These are phyloP conservation scores for Scleroderma citrinum DNA, from an alignment of 768 basidiomycete species.

Conservation along the genomic window DNA sequence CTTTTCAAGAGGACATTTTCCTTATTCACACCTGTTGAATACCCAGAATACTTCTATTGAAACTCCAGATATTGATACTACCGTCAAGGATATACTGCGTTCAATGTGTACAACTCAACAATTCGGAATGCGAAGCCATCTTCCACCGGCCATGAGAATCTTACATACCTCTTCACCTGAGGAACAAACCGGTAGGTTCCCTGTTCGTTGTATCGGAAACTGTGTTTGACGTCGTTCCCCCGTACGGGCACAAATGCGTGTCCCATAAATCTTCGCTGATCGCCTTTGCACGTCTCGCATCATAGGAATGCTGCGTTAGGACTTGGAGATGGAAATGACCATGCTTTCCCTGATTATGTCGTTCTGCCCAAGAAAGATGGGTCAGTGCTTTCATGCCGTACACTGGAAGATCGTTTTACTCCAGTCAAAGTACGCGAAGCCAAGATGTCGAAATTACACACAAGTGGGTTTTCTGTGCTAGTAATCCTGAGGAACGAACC, in stretches of 20 bases:
- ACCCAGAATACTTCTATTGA: slow-evolving; percentile 65
- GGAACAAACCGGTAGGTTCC: slow-evolving; percentile 65
- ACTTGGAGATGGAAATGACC: slow-evolving; percentile 72
- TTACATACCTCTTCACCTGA: slow-evolving; percentile 77
- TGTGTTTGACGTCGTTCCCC: too few relatives aligned
- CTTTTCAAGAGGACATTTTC: too few relatives aligned
- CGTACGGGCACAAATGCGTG: too few relatives aligned
- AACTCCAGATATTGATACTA: slow-evolving; percentile 63
- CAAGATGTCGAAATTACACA: slow-evolving; percentile 85
- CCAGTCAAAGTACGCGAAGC: slow-evolving; percentile 60
- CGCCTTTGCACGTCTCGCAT: neutral
- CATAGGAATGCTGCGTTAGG: slow-evolving; percentile 85
- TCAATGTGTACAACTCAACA: slow-evolving; percentile 91
- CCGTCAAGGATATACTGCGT: slow-evolving; percentile 84
- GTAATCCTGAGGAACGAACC: slow-evolving; percentile 68
- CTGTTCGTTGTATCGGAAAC: too few relatives aligned
- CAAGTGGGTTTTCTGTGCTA: slow-evolving; percentile 38
- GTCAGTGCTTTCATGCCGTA: slow-evolving; percentile 10
- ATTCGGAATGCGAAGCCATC: slow-evolving; percentile 65
- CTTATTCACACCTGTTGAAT: slow-evolving; percentile 13
- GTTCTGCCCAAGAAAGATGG: slow-evolving; percentile 31
- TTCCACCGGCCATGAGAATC: slow-evolving; percentile 24
- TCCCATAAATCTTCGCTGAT: too few relatives aligned
- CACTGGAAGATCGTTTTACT: slow-evolving; percentile 47
- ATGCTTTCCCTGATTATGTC: slow-evolving; percentile 73